Evolutionary conservation across 23 red algal species (phyloP).

Genomic region (Gracilaria domingensis): DNA sequence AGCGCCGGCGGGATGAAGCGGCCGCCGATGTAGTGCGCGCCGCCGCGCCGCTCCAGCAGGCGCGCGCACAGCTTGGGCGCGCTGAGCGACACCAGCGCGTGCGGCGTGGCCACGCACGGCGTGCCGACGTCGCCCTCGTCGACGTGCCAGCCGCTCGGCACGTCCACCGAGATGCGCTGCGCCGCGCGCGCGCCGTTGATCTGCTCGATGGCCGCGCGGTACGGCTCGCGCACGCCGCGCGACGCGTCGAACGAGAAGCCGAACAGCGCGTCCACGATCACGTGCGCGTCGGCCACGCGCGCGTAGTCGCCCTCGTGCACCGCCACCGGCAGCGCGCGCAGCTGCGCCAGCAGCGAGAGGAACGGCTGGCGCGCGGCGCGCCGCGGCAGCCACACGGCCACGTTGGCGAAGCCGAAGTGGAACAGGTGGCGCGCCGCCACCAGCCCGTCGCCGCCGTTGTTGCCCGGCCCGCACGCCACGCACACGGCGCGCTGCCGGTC

Average conservation of each 20-base stretch:
- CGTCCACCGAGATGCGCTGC: slow-evolving; percentile 79
- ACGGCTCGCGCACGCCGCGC: slow-evolving; percentile 75
- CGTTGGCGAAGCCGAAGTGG: slow-evolving; percentile 76
- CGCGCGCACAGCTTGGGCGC: slow-evolving; percentile 81
- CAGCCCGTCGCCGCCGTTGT: slow-evolving; percentile 99
- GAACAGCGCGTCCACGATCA: slow-evolving; percentile 92
- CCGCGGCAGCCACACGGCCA: slow-evolving; percentile 73
- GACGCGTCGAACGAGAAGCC: slow-evolving; percentile 92
- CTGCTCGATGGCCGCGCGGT: slow-evolving; percentile 24
- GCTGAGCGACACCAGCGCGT: slow-evolving; percentile 83
- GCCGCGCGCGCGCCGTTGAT: slow-evolving; percentile 52
- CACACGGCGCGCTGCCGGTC: background rate
- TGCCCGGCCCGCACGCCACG: slow-evolving; percentile 92
- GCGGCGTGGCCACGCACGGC: slow-evolving; percentile 16
- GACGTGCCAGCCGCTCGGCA: slow-evolving; percentile 97
- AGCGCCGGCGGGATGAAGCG: slow-evolving; percentile 86
- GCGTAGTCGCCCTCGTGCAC: slow-evolving; percentile 5
- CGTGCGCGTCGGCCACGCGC: slow-evolving; percentile 60
- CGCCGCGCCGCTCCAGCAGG: background rate
- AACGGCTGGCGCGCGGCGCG: slow-evolving; percentile 35
- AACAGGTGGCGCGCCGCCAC: slow-evolving; percentile 94
- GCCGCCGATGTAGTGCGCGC: slow-evolving; percentile 89
- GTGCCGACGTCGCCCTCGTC: slow-evolving; percentile 56
- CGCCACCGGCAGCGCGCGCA: slow-evolving; percentile 40
- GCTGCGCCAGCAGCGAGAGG: slow-evolving; percentile 74